A percentile compares a stretch with the other conserved stretches of the same genome.
These are phyloP conservation scores for Xenoacremonium recifei DNA, from an alignment of 2,329 filamentous ascomycete genomes.

Conservation along the genomic window DNA sequence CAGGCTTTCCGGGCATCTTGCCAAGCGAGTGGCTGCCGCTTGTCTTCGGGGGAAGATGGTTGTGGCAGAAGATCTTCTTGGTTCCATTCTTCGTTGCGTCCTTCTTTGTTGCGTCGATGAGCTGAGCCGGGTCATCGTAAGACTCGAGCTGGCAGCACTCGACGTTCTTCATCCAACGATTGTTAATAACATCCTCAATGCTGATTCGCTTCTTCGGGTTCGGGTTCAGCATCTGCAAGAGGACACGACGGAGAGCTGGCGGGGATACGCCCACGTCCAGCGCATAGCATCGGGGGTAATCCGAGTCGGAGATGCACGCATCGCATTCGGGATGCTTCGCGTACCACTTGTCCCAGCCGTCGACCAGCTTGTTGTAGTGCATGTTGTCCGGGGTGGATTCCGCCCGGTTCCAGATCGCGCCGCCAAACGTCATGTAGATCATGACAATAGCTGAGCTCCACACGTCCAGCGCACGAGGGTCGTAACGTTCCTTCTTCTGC, in stretches of 20 bases:
- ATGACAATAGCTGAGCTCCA: slow-evolving; percentile 86
- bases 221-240: slow-evolving; percentile 82
- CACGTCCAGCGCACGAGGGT: slow-evolving; percentile 78
- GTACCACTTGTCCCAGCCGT: slow-evolving; percentile 69
- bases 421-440: slow-evolving; percentile 71
- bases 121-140: slow-evolving; percentile 61
- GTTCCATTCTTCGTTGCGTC: slow-evolving; percentile 39
- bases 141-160: slow-evolving; percentile 77
- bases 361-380: slow-evolving; percentile 64
- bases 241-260: slow-evolving; percentile 64
- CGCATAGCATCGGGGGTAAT: slow-evolving; percentile 63
- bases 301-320: slow-evolving; percentile 48
- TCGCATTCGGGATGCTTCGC: slow-evolving; percentile 45
- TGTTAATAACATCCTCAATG: slow-evolving; percentile 66
- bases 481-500: slow-evolving; percentile 61
- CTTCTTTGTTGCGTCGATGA: slow-evolving; percentile 62
- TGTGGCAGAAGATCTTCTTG: slow-evolving; percentile 58
- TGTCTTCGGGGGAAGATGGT: slow-evolving; percentile 51
- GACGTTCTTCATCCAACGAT: slow-evolving; percentile 70
- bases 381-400: slow-evolving; percentile 42
- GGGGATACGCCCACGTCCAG: slow-evolving; percentile 67
- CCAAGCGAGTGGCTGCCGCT: slow-evolving; percentile 48
- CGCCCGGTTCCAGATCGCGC: slow-evolving; percentile 72
- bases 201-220: slow-evolving; percentile 68
- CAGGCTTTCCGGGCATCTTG: slow-evolving; percentile 55